A percentile compares a stretch with the other conserved stretches of the same genome.
Evolutionary conservation across 139 green algal species (phyloP).

Genomic region (Volvox reticuliferus): DNA sequence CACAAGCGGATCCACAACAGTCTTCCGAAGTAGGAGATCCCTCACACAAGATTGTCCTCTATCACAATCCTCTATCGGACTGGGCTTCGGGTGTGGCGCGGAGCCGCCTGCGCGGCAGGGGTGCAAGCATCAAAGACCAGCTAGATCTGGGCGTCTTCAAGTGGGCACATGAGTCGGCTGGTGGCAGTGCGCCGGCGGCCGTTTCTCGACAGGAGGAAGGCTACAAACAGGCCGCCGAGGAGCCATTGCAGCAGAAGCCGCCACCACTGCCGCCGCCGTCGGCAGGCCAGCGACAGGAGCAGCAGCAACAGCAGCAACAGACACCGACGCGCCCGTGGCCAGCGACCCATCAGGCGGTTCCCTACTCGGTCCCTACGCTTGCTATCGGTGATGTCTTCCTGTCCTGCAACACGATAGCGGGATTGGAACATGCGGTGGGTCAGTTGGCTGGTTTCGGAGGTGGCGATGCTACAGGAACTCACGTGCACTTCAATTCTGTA

Average conservation of each 20-base stretch:
- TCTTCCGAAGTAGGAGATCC: too few relatives aligned
- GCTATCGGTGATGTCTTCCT: conserved; percentile 38
- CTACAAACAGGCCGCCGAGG: too few relatives aligned
- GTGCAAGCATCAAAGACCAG: too few relatives aligned
- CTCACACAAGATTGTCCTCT: background rate
- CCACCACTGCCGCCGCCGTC: background rate
- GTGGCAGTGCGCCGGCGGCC: background rate
- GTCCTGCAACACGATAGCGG: conserved; percentile 33
- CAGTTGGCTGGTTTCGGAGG: conserved; percentile 8
- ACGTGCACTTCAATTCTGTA: too few relatives aligned
- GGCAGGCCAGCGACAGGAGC: background rate
- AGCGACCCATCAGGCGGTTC: background rate
- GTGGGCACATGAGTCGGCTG: background rate
- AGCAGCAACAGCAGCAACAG: conserved; percentile 10
- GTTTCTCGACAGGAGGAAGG: background rate
- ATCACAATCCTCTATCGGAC: background rate
- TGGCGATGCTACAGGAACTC: background rate
- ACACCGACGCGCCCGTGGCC: background rate
- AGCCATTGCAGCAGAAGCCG: background rate
- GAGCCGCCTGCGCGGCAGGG: background rate
- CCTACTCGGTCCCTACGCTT: conserved; percentile 17
- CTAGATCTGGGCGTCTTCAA: background rate
- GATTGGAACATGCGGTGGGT: conserved; percentile 22
- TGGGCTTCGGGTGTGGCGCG: background rate
- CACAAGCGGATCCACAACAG: background rate